These are phyloP conservation scores for Penicillium bialowiezense DNA, from an alignment of 495 filamentous ascomycete species.

Conservation along the genomic window DNA sequence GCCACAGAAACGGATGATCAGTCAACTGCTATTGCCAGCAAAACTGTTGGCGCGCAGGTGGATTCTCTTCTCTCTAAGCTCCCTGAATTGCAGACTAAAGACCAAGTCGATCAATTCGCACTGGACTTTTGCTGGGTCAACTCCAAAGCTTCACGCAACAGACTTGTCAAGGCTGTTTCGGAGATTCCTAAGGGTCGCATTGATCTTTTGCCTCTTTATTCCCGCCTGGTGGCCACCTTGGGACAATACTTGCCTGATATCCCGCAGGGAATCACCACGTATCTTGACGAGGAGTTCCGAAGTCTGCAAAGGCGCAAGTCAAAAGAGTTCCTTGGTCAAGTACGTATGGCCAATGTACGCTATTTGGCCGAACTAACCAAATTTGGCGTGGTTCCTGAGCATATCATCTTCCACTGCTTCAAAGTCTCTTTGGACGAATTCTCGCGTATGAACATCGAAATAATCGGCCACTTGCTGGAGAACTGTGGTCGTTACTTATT, in stretches of 20 bases:
- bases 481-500: slow-evolving; percentile 95
- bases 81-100: slow-evolving; percentile 86
- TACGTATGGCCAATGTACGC: slow-evolving; percentile 89
- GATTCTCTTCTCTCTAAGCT: slow-evolving; percentile 85
- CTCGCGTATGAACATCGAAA: slow-evolving; percentile 97
- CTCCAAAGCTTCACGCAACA: slow-evolving; percentile 94
- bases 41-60: slow-evolving; percentile 95
- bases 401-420: slow-evolving; percentile 97
- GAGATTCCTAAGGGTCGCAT: slow-evolving; percentile 91
- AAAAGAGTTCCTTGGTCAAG: slow-evolving; percentile 94
- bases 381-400: slow-evolving; percentile 96
- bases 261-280: slow-evolving; percentile 83
- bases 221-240: slow-evolving; percentile 88
- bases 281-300: slow-evolving; percentile 95
- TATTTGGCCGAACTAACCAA: slow-evolving; percentile 98
- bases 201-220: slow-evolving; percentile 88
- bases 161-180: slow-evolving; percentile 87
- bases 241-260: slow-evolving; percentile 93
- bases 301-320: slow-evolving; percentile 97
- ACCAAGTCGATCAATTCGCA: slow-evolving; percentile 85
- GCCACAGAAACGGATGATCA: slow-evolving; percentile 68
- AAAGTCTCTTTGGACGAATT: slow-evolving; percentile 98
- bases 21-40: slow-evolving; percentile 92
- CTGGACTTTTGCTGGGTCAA: slow-evolving; percentile 98
- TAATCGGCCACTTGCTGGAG: slow-evolving; percentile 94